Percentiles rank a stretch among this genome's conserved stretches.
Evolutionary conservation across 2,329 filamentous ascomycete genomes (phyloP).

Genomic region (Penicillium brevicompactum): DNA sequence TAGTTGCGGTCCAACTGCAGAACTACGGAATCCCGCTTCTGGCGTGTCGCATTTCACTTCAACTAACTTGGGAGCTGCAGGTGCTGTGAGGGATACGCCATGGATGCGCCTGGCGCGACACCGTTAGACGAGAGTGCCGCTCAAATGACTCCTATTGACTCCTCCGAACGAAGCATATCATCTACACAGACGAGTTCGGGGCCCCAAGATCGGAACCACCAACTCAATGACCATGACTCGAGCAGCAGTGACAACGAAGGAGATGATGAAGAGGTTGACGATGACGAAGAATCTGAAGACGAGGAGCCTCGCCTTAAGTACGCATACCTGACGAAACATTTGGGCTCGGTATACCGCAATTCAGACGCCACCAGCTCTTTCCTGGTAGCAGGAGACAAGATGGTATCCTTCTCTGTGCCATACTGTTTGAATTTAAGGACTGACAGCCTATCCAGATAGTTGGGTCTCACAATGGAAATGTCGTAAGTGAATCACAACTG

Average conservation of each 20-base stretch:
- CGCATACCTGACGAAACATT: conserved; percentile 76
- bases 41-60: conserved; percentile 23
- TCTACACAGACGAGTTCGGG: conserved; percentile 15
- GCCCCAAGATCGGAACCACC: conserved; percentile 16
- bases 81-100: conserved; percentile 34
- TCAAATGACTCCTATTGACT: conserved; percentile 19
- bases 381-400: conserved; percentile 90
- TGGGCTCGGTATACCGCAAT: conserved; percentile 84
- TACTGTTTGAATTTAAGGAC: conserved; percentile 12
- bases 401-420: conserved; percentile 60
- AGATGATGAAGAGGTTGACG: conserved; percentile 56
- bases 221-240: conserved; percentile 24
- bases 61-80: conserved; percentile 23
- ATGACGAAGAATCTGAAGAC: conserved; percentile 74
- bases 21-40: conserved; percentile 15
- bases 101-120: conserved; percentile 43
- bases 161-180: conserved; percentile 20
- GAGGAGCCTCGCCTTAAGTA: conserved; percentile 96
- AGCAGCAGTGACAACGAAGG: conserved; percentile 31
- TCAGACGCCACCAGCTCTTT: conserved; percentile 93
- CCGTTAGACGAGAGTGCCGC: conserved; percentile 27
- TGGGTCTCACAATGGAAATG: conserved; percentile 94
- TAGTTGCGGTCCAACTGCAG: conserved; percentile 19
- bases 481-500: conserved; percentile 60
- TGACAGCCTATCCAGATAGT: conserved; percentile 64